phyloP scores from a whole-genome alignment of 148 eudicot species.

The Agrostemma githago region DNA sequence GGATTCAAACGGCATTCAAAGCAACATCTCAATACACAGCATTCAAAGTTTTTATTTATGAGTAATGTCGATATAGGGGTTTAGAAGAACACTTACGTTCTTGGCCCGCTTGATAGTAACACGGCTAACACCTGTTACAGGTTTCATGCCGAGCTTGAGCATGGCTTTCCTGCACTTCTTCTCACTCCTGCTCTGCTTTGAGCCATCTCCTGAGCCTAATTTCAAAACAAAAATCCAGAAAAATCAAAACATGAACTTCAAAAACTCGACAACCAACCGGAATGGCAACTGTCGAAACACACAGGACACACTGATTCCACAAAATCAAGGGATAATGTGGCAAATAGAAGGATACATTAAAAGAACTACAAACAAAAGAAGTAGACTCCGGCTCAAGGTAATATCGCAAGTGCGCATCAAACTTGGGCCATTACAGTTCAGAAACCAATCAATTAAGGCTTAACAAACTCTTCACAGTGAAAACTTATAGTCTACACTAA shows the following conservation, averaged over 20 bases:
- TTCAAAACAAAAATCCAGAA: background rate
- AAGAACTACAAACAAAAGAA: no score
- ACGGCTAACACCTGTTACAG: slow-evolving; percentile 72
- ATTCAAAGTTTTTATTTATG: background rate
- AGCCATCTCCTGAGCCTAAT: slow-evolving; percentile 52
- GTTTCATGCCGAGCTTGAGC: slow-evolving; percentile 93
- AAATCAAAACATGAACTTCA: background rate
- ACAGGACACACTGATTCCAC: no score
- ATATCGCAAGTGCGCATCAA: background rate
- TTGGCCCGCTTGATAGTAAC: slow-evolving; percentile 89
- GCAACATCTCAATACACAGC: background rate
- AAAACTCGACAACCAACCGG: no score
- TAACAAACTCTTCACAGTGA: background rate
- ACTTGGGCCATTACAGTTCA: background rate
- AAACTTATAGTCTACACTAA: background rate
- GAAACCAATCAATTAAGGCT: no score
- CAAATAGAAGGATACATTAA: no score
- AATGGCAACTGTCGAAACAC: no score
- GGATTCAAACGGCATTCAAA: slow-evolving; percentile 18
- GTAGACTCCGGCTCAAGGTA: background rate
- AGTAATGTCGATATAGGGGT: background rate
- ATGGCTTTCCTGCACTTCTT: slow-evolving; percentile 94
- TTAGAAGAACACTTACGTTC: slow-evolving; percentile 37
- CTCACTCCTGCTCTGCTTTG: slow-evolving; percentile 89
- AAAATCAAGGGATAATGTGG: no score